Percentiles rank a stretch among this genome's conserved stretches.
Conservation (phyloP, 345 rosid genomes). For the Citrus unshiu region DNA sequence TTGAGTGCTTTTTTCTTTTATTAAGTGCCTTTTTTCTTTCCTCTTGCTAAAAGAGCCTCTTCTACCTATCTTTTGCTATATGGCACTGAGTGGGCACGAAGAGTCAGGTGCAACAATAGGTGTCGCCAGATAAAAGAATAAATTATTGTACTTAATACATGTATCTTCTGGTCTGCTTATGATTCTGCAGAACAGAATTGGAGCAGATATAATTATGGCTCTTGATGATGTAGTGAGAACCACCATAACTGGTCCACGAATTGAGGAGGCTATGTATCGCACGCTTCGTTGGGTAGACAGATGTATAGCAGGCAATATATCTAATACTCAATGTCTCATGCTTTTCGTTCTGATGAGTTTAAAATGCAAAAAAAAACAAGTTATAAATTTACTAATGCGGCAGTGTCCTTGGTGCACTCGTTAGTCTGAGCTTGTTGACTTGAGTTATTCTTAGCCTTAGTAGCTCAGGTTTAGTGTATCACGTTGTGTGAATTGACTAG, state of each 20-base stretch:
- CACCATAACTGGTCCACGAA: slow-evolving; percentile 73
- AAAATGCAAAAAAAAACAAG: background rate
- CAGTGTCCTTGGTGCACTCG: background rate
- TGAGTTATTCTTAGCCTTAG: background rate
- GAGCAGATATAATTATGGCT: slow-evolving; percentile 90
- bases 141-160: background rate
- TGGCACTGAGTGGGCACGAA: background rate
- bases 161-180: slow-evolving; percentile 10
- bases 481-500: background rate
- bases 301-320: slow-evolving; percentile 55
- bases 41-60: background rate
- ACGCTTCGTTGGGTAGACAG: slow-evolving; percentile 89
- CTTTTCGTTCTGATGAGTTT: background rate
- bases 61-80: background rate
- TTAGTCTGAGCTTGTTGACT: background rate
- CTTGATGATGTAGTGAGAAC: slow-evolving; percentile 86
- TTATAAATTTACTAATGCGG: background rate
- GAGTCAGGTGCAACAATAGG: background rate
- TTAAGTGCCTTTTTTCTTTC: background rate
- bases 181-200: slow-evolving; percentile 64
- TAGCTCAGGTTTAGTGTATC: slow-evolving; percentile 2
- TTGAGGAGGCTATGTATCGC: slow-evolving; percentile 83
- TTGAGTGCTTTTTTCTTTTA: background rate
- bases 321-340: background rate
- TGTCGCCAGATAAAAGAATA: background rate